phyloP scores from a whole-genome alignment of 345 rosid species.

The Alliaria petiolata region DNA sequence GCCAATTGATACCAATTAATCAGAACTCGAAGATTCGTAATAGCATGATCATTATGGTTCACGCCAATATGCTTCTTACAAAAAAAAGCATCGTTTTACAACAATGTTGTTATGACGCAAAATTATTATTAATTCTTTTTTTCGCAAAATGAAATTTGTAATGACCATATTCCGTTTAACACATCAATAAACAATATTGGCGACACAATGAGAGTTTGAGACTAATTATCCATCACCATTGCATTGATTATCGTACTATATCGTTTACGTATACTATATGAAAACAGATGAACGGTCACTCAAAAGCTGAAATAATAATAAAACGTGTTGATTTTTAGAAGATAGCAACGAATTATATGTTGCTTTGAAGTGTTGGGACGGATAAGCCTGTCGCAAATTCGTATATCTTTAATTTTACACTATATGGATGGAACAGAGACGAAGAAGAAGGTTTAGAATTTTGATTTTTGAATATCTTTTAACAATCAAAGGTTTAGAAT shows the following conservation, averaged over 20 bases:
- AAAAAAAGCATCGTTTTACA: not conserved
- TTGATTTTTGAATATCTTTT: too few species aligned
- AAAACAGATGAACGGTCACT: not conserved
- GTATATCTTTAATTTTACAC: too few species aligned
- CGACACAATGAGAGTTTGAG: not conserved
- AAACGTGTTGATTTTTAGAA: not conserved
- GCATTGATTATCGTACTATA: not conserved
- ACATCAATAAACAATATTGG: not conserved
- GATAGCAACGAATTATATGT: not conserved
- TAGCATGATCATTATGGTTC: not conserved
- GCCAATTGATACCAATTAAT: not conserved
- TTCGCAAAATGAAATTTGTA: not conserved
- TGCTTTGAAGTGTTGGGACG: not conserved
- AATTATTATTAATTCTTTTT: not conserved
- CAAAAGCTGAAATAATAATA: not conserved
- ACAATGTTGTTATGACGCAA: not conserved
- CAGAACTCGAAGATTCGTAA: not conserved
- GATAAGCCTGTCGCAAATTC: not conserved
- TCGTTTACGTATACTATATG: not conserved
- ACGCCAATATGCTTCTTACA: not conserved
- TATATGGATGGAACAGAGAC: not conserved
- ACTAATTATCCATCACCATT: not conserved
- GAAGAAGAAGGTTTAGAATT: not conserved
- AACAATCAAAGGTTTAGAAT: too few species aligned
- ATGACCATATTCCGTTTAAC: not conserved